A percentile compares a stretch with the other conserved stretches of the same genome.
phyloP scores from a whole-genome alignment of 495 filamentous ascomycete species.

The Parachaetomium inaequale region DNA sequence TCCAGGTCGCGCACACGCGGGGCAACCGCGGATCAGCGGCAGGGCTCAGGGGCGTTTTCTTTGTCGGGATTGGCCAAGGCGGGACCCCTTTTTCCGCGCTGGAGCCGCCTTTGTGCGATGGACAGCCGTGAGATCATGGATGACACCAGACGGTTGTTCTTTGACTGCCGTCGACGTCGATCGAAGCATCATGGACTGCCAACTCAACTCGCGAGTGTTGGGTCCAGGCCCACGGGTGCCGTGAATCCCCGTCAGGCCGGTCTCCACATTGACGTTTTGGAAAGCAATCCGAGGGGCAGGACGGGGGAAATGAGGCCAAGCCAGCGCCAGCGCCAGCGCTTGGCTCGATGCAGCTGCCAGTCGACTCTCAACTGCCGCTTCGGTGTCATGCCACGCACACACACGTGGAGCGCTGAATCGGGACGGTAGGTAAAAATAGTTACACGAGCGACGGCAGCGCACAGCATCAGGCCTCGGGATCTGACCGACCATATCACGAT shows the following conservation, averaged over 20 bases:
- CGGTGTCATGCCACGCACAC: background rate
- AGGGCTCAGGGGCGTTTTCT: background rate
- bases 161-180: background rate
- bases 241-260: background rate
- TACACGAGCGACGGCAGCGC: slow-evolving; percentile 4
- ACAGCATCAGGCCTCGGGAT: background rate
- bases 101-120: background rate
- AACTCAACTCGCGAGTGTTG: no score
- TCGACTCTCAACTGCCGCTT: background rate
- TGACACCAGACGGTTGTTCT: background rate
- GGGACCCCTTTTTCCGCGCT: background rate
- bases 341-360: background rate
- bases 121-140: background rate
- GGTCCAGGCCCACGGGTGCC: no score
- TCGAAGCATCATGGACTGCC: background rate
- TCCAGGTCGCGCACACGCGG: background rate
- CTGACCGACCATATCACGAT: background rate
- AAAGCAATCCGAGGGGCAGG: background rate
- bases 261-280: background rate
- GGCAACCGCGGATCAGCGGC: slow-evolving; percentile 7
- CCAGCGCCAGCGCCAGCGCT: background rate
- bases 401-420: background rate
- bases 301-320: slow-evolving; percentile 1
- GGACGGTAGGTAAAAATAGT: slow-evolving; percentile 11
- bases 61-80: background rate